Evolutionary conservation across 257 asterid species (phyloP), one percentile per base, ranked within the genome.

Genomic region (Penstemon eatonii): DNA sequence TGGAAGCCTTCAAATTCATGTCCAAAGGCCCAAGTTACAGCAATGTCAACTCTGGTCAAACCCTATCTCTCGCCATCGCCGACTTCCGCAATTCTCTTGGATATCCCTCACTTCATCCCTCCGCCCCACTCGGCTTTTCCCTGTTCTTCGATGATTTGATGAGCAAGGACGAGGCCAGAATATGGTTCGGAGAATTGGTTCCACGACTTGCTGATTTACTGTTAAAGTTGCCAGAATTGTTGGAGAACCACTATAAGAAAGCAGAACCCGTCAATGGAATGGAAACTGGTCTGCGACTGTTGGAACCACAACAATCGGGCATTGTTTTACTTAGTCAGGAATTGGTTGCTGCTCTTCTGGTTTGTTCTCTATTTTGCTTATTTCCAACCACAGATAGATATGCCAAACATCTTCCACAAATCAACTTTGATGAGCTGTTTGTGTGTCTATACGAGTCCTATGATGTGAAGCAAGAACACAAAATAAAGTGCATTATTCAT

Each of bases 271-370:
- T 66, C 63, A 66, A 66, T 61, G 90, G 85, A 62, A 74, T 61
- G 67, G 75, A 73, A 70, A 81, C 87, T 0, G 81, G 90, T 76
- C 91, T 92, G 49, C 81, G 89, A 46, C 67, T 92, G 66, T 69
- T 92, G 89, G 85, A 81, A 53, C 62, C 87, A n/a, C 97, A 90
- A 71, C 85, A 85, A 25, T 40, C 90, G 0, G 97, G 97, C 69
- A 72, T 82, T 49, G 94, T 90, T 60, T 73, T 92, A 64, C 95
- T 92, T 56, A 84, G 84, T 72, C 95, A 85, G 98, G 98, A 90
- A 74, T 79, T 90, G 87, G 76, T 86, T 60, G 97, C 91, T 56
- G 93, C 97, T 69, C 87, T 90, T 73, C 90, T 92, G 71, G 86
- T 71, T 43, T 90, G 98, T 82, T 72, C 97, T 66, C 85, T 90